phyloP scores from a whole-genome alignment of 176 grass and related monocot species.

The Sorghum bicolor region Sorghum_bicolor_NCBIv3 NC_012870.2:115001-115500 shows the following conservation, averaged over 20 bases:
- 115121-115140: too few species aligned
- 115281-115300: slow-evolving; percentile 79
- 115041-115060: slow-evolving; percentile 85
- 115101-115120: background rate
- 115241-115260: background rate
- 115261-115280: slow-evolving; percentile 77
- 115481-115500: slow-evolving; percentile 91
- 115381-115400: slow-evolving; percentile 59
- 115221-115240: background rate
- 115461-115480: slow-evolving; percentile 67
- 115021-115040: slow-evolving; percentile 98
- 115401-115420: background rate
- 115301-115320: slow-evolving; percentile 94
- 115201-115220: background rate
- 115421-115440: slow-evolving; percentile 38
- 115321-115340: slow-evolving; percentile 55
- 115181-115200: too few species aligned
- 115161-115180: too few species aligned
- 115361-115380: slow-evolving; percentile 79
- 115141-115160: too few species aligned
- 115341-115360: slow-evolving; percentile 92
- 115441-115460: slow-evolving; percentile 69
- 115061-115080: slow-evolving; percentile 91
- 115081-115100: too few species aligned
- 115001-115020: slow-evolving; percentile 66